These are phyloP conservation scores for Salix viminalis DNA, from an alignment of 345 rosid genomes.

Conservation along the genomic window DNA sequence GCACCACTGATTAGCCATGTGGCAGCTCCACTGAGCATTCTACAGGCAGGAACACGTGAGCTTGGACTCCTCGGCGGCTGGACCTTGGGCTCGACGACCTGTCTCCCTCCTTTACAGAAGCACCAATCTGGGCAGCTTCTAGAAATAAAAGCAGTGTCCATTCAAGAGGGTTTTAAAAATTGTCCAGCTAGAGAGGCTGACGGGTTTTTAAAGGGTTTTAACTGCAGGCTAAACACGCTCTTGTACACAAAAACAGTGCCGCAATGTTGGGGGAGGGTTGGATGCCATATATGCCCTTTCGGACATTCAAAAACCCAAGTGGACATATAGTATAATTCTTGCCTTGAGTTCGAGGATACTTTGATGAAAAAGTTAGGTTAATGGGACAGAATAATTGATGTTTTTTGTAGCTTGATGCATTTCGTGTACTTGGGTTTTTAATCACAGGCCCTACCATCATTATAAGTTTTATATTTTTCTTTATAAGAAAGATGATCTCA, in stretches of 20 bases:
- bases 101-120: not conserved
- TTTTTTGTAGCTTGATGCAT: constrained; percentile 3
- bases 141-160: not conserved
- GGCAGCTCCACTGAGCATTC: constrained; percentile 5
- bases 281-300: not conserved
- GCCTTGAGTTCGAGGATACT: not conserved
- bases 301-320: constrained; percentile 8
- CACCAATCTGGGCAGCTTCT: too few species aligned
- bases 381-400: not conserved
- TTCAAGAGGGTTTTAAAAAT: not conserved
- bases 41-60: constrained; percentile 11
- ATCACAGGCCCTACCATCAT: not conserved
- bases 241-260: too few species aligned
- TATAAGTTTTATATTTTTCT: too few species aligned
- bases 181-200: not conserved
- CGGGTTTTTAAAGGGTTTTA: constrained; percentile 2
- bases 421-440: constrained; percentile 17
- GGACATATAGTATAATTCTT: constrained; percentile 12
- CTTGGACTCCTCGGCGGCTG: not conserved
- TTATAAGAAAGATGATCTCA: too few species aligned
- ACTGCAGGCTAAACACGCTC: not conserved
- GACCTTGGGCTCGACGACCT: not conserved
- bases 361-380: not conserved
- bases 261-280: not conserved
- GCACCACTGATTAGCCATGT: constrained; percentile 33